phyloP scores from a whole-genome alignment of 306 rosid species.

The peach (Prunus persica) region DNA sequence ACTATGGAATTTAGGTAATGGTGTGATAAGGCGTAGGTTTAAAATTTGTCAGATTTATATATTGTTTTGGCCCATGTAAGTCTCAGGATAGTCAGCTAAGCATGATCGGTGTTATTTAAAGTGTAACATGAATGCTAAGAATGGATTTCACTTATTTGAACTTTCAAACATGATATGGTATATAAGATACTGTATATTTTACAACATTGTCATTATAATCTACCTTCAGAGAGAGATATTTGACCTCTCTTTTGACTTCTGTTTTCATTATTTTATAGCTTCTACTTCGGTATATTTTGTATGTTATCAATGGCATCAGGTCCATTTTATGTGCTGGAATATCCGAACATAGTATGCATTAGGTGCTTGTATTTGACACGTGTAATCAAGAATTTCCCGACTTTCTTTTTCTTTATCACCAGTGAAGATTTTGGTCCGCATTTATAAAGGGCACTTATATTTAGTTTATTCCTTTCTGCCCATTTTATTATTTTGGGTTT shows the following conservation, averaged over 20 bases:
- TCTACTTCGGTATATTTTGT: background rate
- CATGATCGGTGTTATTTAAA: background rate
- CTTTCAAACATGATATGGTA: background rate
- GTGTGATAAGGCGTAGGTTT: background rate
- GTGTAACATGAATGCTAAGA: background rate
- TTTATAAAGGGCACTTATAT: constrained; percentile 12
- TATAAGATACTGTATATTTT: background rate
- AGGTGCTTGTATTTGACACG: background rate
- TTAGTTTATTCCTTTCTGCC: background rate
- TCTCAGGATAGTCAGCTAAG: background rate
- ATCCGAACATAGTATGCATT: background rate
- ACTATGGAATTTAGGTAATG: background rate
- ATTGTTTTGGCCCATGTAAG: background rate
- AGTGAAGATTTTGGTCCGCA: constrained; percentile 5
- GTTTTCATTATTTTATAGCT: background rate
- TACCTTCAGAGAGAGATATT: background rate
- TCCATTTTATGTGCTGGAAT: background rate
- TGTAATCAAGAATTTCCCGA: background rate
- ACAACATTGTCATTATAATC: background rate
- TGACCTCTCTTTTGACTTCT: background rate
- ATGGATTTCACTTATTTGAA: background rate
- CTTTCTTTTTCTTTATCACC: background rate
- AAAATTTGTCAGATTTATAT: background rate
- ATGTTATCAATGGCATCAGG: background rate
- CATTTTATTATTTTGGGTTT: background rate